Base-by-base conservation (phyloP, 768 basidiomycete genomes). In the Trametes maxima region DNA sequence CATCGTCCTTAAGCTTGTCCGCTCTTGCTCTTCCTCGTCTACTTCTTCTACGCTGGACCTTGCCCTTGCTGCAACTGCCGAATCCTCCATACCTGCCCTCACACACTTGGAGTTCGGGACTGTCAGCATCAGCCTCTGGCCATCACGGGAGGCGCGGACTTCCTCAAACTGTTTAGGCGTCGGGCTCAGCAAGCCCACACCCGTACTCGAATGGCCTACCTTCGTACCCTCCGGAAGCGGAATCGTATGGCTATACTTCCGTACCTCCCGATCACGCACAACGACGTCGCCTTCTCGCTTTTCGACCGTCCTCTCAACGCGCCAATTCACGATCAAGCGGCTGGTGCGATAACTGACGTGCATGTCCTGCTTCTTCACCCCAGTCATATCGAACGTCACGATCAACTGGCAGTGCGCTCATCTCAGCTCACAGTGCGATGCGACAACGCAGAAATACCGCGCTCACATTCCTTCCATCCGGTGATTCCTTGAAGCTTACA, bases 141-240 rank as follows among this genome's bases (percentile, higher is more conserved):
- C 81, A 59, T 85, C 84, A 80, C 87, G 86, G 35, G 84, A 79
- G 6, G 87, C 88, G 49, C 80, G 82, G 58, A 92, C 81, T 69
- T 92, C 89, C 67, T 89, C 87, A 60, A 90, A 90, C 89, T 91
- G 62, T 21, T 33, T 17, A 44, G 57, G 33, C 57, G 25, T 5
- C 21, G 12, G 24, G 36, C 42, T 64, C 25, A 49, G 14, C 50
- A 33, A 21, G 11, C 46, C 5, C 39, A 3, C 25, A 33, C 46
- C 54, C 36, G 11, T 39, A 40, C 37, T 22, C 35, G 5, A 25
- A 33, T 35, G 21, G 39, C 63, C 28, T 45, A 65, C 44, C 52
- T 62, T 85, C 21, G 90, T 89, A 46, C 87, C 89, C 60, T 90
- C 87, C 13, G 90, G 87, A 16, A 92, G 73, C 11, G 89, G 88